Conservation (phyloP, 345 rosid species). For the Melaleuca alternifolia region DNA sequence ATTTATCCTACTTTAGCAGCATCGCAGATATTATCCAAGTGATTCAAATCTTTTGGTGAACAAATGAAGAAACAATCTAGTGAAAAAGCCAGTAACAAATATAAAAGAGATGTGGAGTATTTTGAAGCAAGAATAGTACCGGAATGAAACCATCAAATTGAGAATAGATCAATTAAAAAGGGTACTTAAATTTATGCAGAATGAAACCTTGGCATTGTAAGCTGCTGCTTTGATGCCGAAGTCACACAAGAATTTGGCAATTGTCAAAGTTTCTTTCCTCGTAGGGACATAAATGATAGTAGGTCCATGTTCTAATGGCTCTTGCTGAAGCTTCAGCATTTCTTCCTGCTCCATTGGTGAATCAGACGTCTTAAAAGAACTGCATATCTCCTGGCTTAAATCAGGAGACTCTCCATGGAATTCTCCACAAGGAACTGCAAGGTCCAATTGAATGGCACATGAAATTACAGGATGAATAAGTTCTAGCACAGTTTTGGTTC, state of each 20-base stretch:
- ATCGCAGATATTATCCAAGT: not conserved
- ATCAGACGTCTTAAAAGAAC: slow-evolving; percentile 13
- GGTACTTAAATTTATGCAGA: not conserved
- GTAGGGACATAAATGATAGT: slow-evolving; percentile 90
- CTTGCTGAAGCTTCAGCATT: slow-evolving; percentile 19
- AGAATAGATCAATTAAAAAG: not conserved
- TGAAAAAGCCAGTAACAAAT: not conserved
- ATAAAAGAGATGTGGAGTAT: not conserved
- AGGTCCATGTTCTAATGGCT: slow-evolving; percentile 47
- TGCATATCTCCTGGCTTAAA: slow-evolving; percentile 11
- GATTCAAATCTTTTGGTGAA: not conserved
- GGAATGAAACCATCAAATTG: not conserved
- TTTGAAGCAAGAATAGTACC: not conserved
- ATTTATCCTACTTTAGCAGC: not conserved
- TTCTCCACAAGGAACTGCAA: slow-evolving; percentile 70
- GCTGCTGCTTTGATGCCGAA: slow-evolving; percentile 83
- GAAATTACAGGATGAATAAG: not conserved
- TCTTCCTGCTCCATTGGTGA: slow-evolving; percentile 25
- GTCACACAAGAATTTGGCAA: slow-evolving; percentile 53
- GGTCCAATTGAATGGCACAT: slow-evolving; percentile 2
- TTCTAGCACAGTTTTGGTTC: not conserved
- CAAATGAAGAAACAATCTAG: not conserved
- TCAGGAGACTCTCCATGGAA: slow-evolving; percentile 32
- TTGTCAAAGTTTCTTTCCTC: slow-evolving; percentile 64
- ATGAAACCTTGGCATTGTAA: slow-evolving; percentile 69